A percentile compares a stretch with the other conserved stretches of the same genome.
These are phyloP conservation scores for Neostapfia colusana DNA, from an alignment of 176 grass and related monocot genomes.

Conservation along the genomic window DNA sequence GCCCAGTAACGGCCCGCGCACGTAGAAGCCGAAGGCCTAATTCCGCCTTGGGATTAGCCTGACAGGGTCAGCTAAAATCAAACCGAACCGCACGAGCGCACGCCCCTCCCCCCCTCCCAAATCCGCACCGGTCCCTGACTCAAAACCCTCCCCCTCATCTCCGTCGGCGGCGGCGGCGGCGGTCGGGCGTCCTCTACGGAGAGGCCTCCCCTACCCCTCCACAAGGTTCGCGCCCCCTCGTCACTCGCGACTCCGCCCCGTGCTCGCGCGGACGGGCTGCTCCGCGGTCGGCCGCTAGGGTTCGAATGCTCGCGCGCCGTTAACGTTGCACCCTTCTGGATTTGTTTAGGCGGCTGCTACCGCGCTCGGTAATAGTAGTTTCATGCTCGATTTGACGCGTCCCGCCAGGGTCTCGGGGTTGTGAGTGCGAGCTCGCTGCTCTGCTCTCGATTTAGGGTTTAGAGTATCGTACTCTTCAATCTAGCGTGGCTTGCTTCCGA, in stretches of 20 bases:
- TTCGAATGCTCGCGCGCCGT: neutral
- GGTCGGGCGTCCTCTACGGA: constrained; percentile 28
- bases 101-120: neutral
- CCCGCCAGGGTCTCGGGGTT: neutral
- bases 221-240: constrained; percentile 4
- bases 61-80: neutral
- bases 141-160: constrained; percentile 42
- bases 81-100: constrained; percentile 27
- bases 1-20: neutral
- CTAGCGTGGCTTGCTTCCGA: neutral
- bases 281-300: neutral
- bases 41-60: neutral
- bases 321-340: neutral
- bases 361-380: neutral
- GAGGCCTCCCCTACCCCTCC: neutral
- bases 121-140: constrained; percentile 26
- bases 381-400: neutral
- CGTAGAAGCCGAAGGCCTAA: neutral
- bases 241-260: neutral
- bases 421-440: neutral
- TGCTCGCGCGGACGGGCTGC: neutral
- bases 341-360: neutral
- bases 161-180: constrained; percentile 14
- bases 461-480: neutral
- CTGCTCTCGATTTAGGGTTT: constrained; percentile 43